Evolutionary conservation across 1,139 yeast genomes (phyloP).

Genomic region (Candida mesenterica): DNA sequence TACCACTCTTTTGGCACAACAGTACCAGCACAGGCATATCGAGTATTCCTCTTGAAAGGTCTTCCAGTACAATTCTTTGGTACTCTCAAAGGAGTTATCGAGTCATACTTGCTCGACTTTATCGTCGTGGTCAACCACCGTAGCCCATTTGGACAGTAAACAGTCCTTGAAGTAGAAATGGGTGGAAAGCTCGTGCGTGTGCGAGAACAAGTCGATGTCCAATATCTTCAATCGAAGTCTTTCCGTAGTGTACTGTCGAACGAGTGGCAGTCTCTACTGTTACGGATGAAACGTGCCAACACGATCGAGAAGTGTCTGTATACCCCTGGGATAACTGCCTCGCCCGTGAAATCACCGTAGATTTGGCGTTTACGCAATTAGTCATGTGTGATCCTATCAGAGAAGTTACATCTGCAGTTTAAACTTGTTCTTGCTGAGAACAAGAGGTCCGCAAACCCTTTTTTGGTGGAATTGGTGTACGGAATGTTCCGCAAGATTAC

Average conservation of each 20-base stretch:
- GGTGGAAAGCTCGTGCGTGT: slow-evolving; percentile 35
- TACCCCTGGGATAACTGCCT: no score
- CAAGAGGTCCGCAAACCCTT: slow-evolving; percentile 24
- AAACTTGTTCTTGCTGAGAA: no score
- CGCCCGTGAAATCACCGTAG: no score
- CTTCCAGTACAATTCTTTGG: slow-evolving; percentile 20
- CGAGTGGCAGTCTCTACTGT: slow-evolving; percentile 27
- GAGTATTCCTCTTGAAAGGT: slow-evolving; percentile 23
- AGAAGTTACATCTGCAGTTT: no score
- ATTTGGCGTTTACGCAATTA: no score
- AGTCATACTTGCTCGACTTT: slow-evolving; percentile 23
- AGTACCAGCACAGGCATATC: slow-evolving; percentile 29
- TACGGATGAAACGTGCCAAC: no score
- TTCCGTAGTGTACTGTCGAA: slow-evolving; percentile 13
- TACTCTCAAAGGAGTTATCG: slow-evolving; percentile 19
- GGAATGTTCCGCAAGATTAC: slow-evolving; percentile 13
- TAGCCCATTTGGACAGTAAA: slow-evolving; percentile 5
- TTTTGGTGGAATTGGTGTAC: slow-evolving; percentile 13
- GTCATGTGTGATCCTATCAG: no score
- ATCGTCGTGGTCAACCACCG: slow-evolving; percentile 28
- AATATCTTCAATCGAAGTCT: slow-evolving; percentile 33
- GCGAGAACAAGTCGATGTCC: slow-evolving; percentile 42
- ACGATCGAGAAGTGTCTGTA: no score
- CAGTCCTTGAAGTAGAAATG: slow-evolving; percentile 23
- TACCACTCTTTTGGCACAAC: no score